These are phyloP conservation scores for Castanea sativa DNA, from an alignment of 306 rosid species.

Conservation along the genomic window DNA sequence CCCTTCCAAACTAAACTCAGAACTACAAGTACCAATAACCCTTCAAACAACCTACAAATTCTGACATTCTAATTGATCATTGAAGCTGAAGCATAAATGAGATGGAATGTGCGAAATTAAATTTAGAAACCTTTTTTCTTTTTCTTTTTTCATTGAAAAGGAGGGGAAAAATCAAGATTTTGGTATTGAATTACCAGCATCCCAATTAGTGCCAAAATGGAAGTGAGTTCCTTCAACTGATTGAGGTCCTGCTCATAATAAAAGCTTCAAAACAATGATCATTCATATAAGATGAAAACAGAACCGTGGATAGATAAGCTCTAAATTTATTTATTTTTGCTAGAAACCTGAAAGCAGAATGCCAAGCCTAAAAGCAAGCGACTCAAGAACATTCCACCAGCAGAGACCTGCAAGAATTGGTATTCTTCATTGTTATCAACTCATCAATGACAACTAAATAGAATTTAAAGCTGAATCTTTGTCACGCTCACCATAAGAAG, in stretches of 20 bases:
- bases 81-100: too few relatives aligned
- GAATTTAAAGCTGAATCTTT: neutral
- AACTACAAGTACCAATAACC: neutral
- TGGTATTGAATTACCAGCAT: conserved; percentile 11
- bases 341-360: conserved; percentile 58
- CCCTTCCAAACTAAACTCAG: neutral
- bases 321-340: too few relatives aligned
- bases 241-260: neutral
- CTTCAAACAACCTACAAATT: too few relatives aligned
- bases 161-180: too few relatives aligned
- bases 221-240: conserved; percentile 1
- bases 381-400: conserved; percentile 68
- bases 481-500: conserved; percentile 52
- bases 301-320: too few relatives aligned
- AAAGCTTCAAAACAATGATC: neutral
- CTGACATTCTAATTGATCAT: too few relatives aligned
- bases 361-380: conserved; percentile 56
- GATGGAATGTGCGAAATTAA: too few relatives aligned
- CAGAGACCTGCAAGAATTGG: conserved; percentile 41
- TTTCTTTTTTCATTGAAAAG: too few relatives aligned
- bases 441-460: neutral
- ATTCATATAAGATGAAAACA: neutral
- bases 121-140: too few relatives aligned
- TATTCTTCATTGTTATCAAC: conserved; percentile 6
- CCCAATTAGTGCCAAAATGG: conserved; percentile 9